phyloP scores from a whole-genome alignment of 23 red algal genomes.

The Agarophyton chilense region DNA sequence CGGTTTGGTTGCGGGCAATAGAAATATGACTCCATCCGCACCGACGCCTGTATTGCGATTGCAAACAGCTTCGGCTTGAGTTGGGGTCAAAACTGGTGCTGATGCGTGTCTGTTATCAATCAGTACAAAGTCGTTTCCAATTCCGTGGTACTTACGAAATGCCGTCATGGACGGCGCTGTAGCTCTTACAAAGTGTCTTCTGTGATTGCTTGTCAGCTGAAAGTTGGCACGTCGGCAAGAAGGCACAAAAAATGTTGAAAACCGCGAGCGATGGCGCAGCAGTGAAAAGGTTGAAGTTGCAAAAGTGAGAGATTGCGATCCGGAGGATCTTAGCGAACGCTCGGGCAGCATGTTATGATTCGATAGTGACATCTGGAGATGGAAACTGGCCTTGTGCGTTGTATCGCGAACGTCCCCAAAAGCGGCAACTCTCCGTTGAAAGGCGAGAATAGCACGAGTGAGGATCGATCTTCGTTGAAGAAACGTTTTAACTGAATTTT shows the following conservation, averaged over 20 bases:
- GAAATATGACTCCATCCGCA: slow-evolving; percentile 95
- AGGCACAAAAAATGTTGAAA: not conserved
- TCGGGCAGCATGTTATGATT: not conserved
- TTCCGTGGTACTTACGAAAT: slow-evolving; percentile 96
- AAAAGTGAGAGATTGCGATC: not conserved
- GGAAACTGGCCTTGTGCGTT: too few relatives aligned
- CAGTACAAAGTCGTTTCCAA: slow-evolving; percentile 99
- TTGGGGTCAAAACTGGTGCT: slow-evolving; percentile 57
- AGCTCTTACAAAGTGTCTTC: not conserved
- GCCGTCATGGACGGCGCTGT: slow-evolving; percentile 27
- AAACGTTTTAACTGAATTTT: too few relatives aligned
- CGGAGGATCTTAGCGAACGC: not conserved
- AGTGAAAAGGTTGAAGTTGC: not conserved
- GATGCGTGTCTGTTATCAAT: slow-evolving; percentile 79
- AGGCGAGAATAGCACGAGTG: too few relatives aligned
- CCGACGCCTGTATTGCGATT: slow-evolving; percentile 93
- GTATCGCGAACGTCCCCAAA: too few relatives aligned
- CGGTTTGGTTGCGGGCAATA: slow-evolving; percentile 70
- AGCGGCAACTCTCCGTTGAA: too few relatives aligned
- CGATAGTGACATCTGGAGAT: not conserved
- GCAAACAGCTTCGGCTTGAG: slow-evolving; percentile 75
- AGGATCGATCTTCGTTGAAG: too few relatives aligned
- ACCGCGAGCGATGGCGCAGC: not conserved
- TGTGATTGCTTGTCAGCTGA: not conserved
- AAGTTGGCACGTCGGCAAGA: not conserved